These are phyloP conservation scores for Melastoma malabathricum DNA, from an alignment of 345 rosid genomes.

Conservation along the genomic window DNA sequence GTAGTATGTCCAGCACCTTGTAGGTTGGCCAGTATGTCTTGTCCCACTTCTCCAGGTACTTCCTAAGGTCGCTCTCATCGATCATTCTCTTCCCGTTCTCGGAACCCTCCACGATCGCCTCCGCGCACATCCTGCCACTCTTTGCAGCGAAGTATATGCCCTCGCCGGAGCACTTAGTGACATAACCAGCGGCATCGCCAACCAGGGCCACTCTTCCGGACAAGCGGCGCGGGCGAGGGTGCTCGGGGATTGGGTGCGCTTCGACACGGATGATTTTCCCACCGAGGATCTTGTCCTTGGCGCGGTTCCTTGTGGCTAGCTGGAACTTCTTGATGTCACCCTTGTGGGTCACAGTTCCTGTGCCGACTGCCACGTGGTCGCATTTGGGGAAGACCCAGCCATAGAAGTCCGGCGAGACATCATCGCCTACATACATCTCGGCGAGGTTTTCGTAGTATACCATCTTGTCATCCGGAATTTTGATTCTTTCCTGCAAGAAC, in stretches of 20 bases:
- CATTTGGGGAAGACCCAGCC: constrained; percentile 97
- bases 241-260: constrained; percentile 88
- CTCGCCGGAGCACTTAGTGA: constrained; percentile 83
- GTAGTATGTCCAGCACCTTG: constrained; percentile 76
- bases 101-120: constrained; percentile 80
- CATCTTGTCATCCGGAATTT: constrained; percentile 78
- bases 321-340: constrained; percentile 91
- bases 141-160: constrained; percentile 89
- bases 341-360: constrained; percentile 88
- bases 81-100: constrained; percentile 77
- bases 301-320: constrained; percentile 70
- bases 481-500: constrained; percentile 58
- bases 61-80: constrained; percentile 77
- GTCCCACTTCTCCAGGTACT: constrained; percentile 91
- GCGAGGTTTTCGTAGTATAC: constrained; percentile 75
- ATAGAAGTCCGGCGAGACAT: constrained; percentile 88
- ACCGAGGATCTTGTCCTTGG: constrained; percentile 76
- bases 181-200: constrained; percentile 89
- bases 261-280: constrained; percentile 87
- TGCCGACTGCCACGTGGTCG: constrained; percentile 95
- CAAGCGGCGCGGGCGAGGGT: constrained; percentile 69
- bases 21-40: constrained; percentile 90
- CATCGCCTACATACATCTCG: constrained; percentile 93
- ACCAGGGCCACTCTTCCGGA: constrained; percentile 62
- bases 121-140: constrained; percentile 94